Base-by-base conservation (phyloP, 2,329 filamentous ascomycete genomes). In the Calonectria montana region DNA sequence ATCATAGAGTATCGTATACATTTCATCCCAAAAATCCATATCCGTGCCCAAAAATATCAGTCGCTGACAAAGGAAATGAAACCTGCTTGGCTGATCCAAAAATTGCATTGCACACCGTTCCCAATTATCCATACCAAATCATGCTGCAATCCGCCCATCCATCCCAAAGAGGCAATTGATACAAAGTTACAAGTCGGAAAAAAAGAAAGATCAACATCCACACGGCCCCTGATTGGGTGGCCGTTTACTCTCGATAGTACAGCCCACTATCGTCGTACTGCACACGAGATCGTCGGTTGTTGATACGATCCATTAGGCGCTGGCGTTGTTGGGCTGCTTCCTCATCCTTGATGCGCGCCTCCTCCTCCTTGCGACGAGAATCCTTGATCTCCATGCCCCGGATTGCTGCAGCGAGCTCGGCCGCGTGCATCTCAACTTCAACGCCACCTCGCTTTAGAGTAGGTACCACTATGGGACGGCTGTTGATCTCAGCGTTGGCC, bases 401-500 rank as follows among this genome's bases (percentile, higher is more conserved):
- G 47, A 86, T 76, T 0, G 78, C 74, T 7, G 83, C 79, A 21
- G 81, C 76, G 1, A 85, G 80, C 37, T 86, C 84, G 18, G 80
- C 79, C 62, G 77, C 70, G 45, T 67, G 69, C 50, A 79, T 72
- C 71, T 77, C 76, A 23, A 81, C 9, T 5, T 31, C 75, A 35
- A 71, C 74, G 23, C 74, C 72, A 25, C 74, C 72, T 45, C 75
- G 74, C 72, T 74, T 66, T 73, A 75, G 74, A 41, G 80, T 75
- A 27, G 79, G 69, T 45, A 76, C 69, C 65, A 83, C 80, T 8
- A 80, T 72, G 21, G 81, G 78, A 12, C 86, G 84, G 71, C 75
- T 81, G 69, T 82, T 80, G 65, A 88, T 88, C 68, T 83, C 82
- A 37, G 81, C 81, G 65, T 88, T 88, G 67, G 84, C 84, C 67